Percentiles rank a stretch among this genome's conserved stretches.
These are phyloP conservation scores for Syzygium syzygioides DNA, from an alignment of 441 rosid genomes.

Conservation along the genomic window DNA sequence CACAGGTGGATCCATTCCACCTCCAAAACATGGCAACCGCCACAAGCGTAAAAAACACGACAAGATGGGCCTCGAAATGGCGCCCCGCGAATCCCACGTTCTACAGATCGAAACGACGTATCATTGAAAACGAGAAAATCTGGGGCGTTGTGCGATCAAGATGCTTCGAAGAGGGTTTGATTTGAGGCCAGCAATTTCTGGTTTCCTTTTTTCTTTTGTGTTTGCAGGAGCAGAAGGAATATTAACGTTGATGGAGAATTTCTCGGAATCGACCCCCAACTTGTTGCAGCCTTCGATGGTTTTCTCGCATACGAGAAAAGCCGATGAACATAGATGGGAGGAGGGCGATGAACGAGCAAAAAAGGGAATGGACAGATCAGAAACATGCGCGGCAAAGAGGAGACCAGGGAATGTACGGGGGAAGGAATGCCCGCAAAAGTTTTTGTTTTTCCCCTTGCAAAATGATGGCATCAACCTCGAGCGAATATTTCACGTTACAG, in stretches of 20 bases:
- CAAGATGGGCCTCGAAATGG: background rate
- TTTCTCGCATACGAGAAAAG: background rate
- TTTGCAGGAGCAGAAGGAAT: no score
- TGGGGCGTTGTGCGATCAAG: background rate
- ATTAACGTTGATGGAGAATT: background rate
- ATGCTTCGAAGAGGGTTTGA: background rate
- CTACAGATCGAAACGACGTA: background rate
- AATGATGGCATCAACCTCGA: background rate
- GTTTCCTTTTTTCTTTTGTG: background rate
- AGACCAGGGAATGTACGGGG: background rate
- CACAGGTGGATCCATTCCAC: background rate
- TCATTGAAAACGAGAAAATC: no score
- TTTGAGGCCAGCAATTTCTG: background rate
- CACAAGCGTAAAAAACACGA: background rate
- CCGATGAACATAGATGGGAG: background rate
- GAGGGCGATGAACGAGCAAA: background rate
- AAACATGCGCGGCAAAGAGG: background rate
- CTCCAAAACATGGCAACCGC: background rate
- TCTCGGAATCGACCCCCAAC: background rate
- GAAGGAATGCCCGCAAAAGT: background rate
- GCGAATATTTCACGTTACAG: background rate
- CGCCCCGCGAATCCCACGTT: background rate
- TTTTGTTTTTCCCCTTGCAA: background rate
- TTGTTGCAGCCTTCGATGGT: background rate
- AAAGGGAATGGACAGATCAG: background rate